phyloP scores from a whole-genome alignment of 1,284 basidiomycete genomes.

The Cryptococcus neoformans region DNA sequence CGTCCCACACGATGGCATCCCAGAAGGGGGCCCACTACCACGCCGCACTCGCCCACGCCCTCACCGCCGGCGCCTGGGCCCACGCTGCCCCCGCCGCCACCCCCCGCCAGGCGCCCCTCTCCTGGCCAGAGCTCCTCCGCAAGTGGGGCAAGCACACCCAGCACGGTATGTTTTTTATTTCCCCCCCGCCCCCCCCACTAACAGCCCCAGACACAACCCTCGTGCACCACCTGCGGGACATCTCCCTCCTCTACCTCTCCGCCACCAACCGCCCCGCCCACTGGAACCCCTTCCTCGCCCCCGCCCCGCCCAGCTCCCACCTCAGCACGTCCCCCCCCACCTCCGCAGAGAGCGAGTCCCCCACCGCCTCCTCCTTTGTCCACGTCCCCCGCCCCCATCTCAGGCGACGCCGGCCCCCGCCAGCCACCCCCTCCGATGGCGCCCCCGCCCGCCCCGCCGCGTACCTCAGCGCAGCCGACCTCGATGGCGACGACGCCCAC shows the following conservation, averaged over 20 bases:
- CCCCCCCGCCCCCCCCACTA: constrained; percentile 27
- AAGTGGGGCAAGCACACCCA: constrained; percentile 85
- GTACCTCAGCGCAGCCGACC: constrained; percentile 27
- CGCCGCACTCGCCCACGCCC: constrained; percentile 33
- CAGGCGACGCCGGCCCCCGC: background rate
- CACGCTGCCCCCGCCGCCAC: constrained; percentile 18
- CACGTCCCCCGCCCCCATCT: constrained; percentile 38
- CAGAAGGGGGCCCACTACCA: constrained; percentile 34
- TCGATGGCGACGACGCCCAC: constrained; percentile 39
- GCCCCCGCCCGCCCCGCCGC: constrained; percentile 12
- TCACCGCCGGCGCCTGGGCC: constrained; percentile 46
- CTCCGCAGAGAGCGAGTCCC: constrained; percentile 9
- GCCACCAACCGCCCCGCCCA: constrained; percentile 63
- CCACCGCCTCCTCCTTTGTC: constrained; percentile 33
- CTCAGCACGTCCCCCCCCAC: background rate
- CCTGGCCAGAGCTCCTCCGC: constrained; percentile 75
- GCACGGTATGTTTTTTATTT: constrained; percentile 51
- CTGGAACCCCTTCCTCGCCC: constrained; percentile 32
- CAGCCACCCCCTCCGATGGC: background rate
- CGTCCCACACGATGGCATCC: too few species aligned
- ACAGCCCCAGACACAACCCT: constrained; percentile 29
- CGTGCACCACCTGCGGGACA: constrained; percentile 39
- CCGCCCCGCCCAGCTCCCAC: constrained; percentile 27
- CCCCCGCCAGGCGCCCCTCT: constrained; percentile 60
- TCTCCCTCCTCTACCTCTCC: constrained; percentile 43